Conservation (phyloP, 345 rosid species). For the Linum lewisii region DNA sequence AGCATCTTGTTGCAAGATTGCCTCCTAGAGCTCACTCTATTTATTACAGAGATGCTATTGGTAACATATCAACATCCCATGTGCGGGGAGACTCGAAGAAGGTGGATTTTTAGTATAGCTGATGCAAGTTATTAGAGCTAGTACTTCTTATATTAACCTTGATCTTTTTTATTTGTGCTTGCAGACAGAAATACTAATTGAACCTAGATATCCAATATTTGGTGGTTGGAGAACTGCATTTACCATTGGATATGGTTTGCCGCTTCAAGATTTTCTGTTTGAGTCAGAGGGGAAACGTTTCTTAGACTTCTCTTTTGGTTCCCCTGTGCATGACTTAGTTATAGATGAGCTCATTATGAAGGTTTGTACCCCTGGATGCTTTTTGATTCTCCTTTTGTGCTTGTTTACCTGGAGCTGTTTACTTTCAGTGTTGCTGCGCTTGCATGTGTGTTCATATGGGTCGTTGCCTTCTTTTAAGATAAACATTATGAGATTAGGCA, state of each 20-base stretch:
- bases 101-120: constrained; percentile 31
- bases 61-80: constrained; percentile 96
- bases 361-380: constrained; percentile 12
- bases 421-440: background rate
- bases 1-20: constrained; percentile 61
- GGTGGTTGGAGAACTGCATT: constrained; percentile 97
- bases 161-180: constrained; percentile 17
- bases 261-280: constrained; percentile 73
- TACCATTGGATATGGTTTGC: constrained; percentile 91
- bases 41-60: constrained; percentile 89
- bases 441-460: background rate
- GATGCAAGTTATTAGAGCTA: constrained; percentile 1
- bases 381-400: background rate
- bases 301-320: constrained; percentile 63
- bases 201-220: constrained; percentile 91
- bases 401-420: background rate
- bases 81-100: constrained; percentile 69
- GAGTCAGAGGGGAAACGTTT: constrained; percentile 66
- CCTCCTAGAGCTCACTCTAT: constrained; percentile 94
- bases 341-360: constrained; percentile 67
- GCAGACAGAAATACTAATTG: constrained; percentile 81
- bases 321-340: constrained; percentile 65
- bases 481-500: background rate
- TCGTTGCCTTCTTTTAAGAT: background rate
- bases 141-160: constrained; percentile 19